Percentiles rank a stretch among this genome's conserved stretches.
Conservation (phyloP, 129 eudicot species). For the Lactuca saligna region DNA sequence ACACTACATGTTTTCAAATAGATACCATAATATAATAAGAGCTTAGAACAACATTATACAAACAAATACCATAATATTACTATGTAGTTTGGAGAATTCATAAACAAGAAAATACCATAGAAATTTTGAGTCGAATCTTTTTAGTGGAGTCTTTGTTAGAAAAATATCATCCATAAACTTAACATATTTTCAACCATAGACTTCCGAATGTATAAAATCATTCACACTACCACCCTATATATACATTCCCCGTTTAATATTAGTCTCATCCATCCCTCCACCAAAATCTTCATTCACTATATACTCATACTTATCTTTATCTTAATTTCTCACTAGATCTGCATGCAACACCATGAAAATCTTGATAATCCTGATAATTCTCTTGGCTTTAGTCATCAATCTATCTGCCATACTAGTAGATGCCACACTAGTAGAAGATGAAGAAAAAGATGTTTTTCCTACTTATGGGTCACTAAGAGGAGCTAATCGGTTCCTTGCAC, state of each 20-base stretch:
- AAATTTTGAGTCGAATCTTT: background rate
- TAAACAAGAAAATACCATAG: background rate
- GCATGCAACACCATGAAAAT: background rate
- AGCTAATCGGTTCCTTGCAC: slow-evolving; percentile 12
- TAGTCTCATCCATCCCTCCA: slow-evolving; percentile 3
- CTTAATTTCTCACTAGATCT: too few relatives aligned
- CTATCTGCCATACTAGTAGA: slow-evolving; percentile 1
- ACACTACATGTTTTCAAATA: too few relatives aligned
- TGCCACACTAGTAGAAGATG: background rate
- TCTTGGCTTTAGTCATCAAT: slow-evolving; percentile 9
- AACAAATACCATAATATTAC: too few relatives aligned
- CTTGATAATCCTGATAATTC: background rate
- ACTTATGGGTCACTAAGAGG: slow-evolving; percentile 9
- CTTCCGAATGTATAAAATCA: background rate
- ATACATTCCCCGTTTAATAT: background rate
- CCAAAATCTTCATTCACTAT: slow-evolving; percentile 5
- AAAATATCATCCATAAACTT: slow-evolving; percentile 3
- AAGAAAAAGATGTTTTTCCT: background rate
- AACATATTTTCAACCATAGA: background rate
- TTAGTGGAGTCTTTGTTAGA: slow-evolving; percentile 10
- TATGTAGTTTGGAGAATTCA: too few relatives aligned
- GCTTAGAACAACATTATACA: too few relatives aligned
- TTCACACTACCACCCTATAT: background rate
- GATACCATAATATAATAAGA: too few relatives aligned
- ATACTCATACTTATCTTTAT: background rate